phyloP scores from a whole-genome alignment of 2,329 filamentous ascomycete species.

The Ambrosiella xylebori region DNA sequence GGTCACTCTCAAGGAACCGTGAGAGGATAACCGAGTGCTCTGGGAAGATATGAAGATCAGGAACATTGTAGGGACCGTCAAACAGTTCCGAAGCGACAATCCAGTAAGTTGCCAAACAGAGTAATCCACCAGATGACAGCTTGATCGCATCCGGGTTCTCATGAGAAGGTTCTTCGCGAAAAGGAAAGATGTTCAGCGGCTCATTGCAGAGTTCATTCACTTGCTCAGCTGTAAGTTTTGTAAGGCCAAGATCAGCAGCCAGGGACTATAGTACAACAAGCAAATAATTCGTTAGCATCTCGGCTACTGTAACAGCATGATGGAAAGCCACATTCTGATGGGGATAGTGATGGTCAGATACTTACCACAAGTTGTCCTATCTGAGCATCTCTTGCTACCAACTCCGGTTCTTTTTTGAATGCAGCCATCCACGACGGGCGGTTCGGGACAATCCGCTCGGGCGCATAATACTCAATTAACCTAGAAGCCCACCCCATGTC shows the following conservation, averaged over 20 bases:
- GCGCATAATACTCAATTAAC: conserved; percentile 50
- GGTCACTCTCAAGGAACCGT: conserved; percentile 34
- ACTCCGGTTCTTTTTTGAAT: conserved; percentile 44
- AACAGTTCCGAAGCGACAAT: conserved; percentile 46
- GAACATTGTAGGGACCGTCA: conserved; percentile 34
- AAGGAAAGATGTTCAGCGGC: conserved; percentile 27
- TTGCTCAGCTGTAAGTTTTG: conserved; percentile 27
- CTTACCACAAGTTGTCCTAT: conserved; percentile 55
- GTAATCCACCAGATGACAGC: conserved; percentile 39
- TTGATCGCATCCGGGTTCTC: conserved; percentile 33
- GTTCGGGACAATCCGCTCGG: conserved; percentile 43
- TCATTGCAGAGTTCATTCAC: conserved; percentile 29
- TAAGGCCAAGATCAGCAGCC: conserved; percentile 42
- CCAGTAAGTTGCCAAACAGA: conserved; percentile 44
- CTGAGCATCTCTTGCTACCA: conserved; percentile 45
- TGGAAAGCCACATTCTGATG: not conserved
- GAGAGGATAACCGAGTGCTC: conserved; percentile 38
- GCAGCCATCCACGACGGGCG: conserved; percentile 43
- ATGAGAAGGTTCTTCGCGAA: conserved; percentile 29
- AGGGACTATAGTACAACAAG: conserved; percentile 32
- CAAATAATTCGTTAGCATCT: conserved; percentile 3
- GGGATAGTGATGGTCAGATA: conserved; percentile 12
- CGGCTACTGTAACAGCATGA: not conserved
- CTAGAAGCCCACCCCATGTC: conserved; percentile 44
- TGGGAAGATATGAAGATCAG: conserved; percentile 41